Conservation (phyloP, 2,329 filamentous ascomycete species). For the Penicillium fuscoglaucum region DNA sequence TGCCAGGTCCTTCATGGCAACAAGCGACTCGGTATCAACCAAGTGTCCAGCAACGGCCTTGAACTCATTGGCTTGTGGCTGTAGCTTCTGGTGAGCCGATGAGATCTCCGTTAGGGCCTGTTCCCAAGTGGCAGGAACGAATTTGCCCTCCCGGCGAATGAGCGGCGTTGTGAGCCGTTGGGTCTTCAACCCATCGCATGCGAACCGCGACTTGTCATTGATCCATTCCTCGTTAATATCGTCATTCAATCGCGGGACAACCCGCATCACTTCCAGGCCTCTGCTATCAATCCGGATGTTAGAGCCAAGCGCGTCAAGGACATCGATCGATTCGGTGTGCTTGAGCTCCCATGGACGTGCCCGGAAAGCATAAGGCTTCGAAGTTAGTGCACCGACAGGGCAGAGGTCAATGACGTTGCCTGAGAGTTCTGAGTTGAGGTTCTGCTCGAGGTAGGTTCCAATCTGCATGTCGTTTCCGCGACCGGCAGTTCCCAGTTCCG, state of each 20-base stretch:
- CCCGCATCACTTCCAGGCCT: constrained; percentile 93
- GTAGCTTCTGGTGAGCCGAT: constrained; percentile 73
- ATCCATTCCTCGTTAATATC: constrained; percentile 99
- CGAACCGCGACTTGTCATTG: constrained; percentile 96
- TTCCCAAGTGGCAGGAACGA: constrained; percentile 92
- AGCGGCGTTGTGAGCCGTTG: constrained; percentile 92
- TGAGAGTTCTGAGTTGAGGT: constrained; percentile 90
- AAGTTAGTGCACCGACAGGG: constrained; percentile 92
- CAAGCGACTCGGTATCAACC: constrained; percentile 86
- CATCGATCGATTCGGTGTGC: constrained; percentile 93
- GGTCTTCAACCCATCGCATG: constrained; percentile 93
- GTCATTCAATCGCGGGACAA: constrained; percentile 90
- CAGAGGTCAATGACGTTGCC: constrained; percentile 98
- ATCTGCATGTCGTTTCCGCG: constrained; percentile 98
- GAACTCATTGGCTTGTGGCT: constrained; percentile 89
- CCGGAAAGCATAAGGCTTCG: constrained; percentile 97
- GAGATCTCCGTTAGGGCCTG: constrained; percentile 87
- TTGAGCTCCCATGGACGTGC: constrained; percentile 96
- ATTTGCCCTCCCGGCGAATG: constrained; percentile 83
- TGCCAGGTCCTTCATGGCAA: constrained; percentile 94
- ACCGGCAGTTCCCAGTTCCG: constrained; percentile 89
- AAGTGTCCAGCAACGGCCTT: constrained; percentile 91
- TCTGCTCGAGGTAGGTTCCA: constrained; percentile 93
- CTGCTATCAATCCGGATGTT: constrained; percentile 93
- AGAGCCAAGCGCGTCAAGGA: constrained; percentile 87